Base-by-base conservation (phyloP, 805 yeast species). In the Lipomyces starkeyi region DNA sequence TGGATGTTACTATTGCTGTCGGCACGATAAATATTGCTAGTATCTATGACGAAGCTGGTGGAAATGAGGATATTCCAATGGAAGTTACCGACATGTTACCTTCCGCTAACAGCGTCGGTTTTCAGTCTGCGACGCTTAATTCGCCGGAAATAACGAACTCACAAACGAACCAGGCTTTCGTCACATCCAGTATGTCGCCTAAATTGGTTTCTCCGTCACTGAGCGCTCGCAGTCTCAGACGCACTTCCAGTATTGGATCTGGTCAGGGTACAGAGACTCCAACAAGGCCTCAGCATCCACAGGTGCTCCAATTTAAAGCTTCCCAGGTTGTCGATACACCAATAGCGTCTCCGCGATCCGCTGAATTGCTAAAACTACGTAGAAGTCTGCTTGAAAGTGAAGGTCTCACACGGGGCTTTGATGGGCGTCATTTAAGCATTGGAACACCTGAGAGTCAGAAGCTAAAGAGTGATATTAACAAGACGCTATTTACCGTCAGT, bases 361-460 rank as follows among this genome's bases (percentile, higher is more conserved):
- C 60, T 11, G 62, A n/a, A 4, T 54, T 40, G n/a, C 17, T 55
- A 27, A 59, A 35, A 32, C 40, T 65, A 14, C 54, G 72, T 4
- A 55, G 60, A 40, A 67, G 72, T 43, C 49, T 69, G 53, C 29
- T 69, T 47, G 71, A 64, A 20, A n/a, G 27, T 7, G 63, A 62
- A 1, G n/a, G n/a, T 2, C 8, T 13, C 32, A 25, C 13, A 32
- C 66, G 32, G 14, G 58, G 22, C n/a, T 69, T 69, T 34, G 61
- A 52, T 17, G 72, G 72, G n/a, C 47, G 40, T 14, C 49, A 43
- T n/a, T 29, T 69, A 27, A 52, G 65, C 22, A 53, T 61, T 34
- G 71, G 71, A 17, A 69, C 72, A 5, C 71, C 72, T 2, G 72
- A 69, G 20, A 63, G 71, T 11, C 59, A 62, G 35, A 52, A 63